Evolutionary conservation across 1,139 yeast genomes (phyloP).

Genomic region (Kazachstania sp.): DNA sequence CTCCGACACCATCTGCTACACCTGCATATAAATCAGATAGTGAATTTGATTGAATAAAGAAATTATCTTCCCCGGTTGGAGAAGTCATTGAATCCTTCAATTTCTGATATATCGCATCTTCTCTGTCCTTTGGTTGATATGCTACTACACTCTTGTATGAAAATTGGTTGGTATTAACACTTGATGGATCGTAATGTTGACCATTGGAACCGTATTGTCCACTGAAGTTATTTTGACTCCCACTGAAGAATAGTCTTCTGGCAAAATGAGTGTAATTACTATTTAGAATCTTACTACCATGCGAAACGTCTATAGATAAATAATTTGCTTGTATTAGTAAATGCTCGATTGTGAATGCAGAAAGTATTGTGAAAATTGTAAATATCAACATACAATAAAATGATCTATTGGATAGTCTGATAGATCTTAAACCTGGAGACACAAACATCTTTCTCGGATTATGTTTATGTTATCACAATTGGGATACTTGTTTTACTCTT

Average conservation of each 20-base stretch:
- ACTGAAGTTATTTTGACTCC: constrained; percentile 2
- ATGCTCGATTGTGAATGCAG: constrained; percentile 6
- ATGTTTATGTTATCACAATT: neutral
- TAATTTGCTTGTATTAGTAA: constrained; percentile 11
- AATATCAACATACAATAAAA: constrained; percentile 12
- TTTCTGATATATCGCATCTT: constrained; percentile 36
- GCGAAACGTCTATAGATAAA: constrained; percentile 3
- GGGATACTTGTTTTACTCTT: neutral
- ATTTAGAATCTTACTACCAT: constrained; percentile 1
- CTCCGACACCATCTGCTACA: constrained; percentile 97
- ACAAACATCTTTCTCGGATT: constrained; percentile 6
- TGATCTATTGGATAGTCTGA: constrained; percentile 8
- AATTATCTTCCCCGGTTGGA: constrained; percentile 85
- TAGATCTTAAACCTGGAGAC: constrained; percentile 7
- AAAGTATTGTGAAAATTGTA: constrained; percentile 3
- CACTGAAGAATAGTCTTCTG: constrained; percentile 9
- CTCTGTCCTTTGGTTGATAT: constrained; percentile 63
- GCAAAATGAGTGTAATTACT: constrained; percentile 5
- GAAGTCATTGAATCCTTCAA: constrained; percentile 34
- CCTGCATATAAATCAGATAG: constrained; percentile 50
- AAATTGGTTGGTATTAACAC: constrained; percentile 6
- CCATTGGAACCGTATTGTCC: constrained; percentile 4
- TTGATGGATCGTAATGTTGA: constrained; percentile 5
- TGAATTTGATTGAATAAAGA: constrained; percentile 43
- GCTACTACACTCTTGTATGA: constrained; percentile 55